phyloP scores from a whole-genome alignment of 2,329 filamentous ascomycete genomes.

The Aspergillus awamori region DNA sequence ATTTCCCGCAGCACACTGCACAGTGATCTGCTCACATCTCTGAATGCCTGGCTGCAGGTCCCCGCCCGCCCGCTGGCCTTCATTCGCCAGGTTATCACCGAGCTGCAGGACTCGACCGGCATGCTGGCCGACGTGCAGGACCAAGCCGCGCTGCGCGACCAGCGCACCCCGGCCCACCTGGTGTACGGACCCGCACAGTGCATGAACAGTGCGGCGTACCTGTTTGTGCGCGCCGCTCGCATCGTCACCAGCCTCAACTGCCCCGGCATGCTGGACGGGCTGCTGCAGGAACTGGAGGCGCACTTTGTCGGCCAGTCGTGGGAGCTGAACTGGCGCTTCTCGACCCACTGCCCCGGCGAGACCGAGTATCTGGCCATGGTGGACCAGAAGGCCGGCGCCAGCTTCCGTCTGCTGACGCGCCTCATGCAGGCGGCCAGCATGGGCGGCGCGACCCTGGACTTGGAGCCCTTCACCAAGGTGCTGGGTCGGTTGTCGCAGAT shows the following conservation, averaged over 20 bases:
- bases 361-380: constrained; percentile 31
- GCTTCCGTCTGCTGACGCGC: constrained; percentile 25
- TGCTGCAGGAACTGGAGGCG: constrained; percentile 25
- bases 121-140: constrained; percentile 48
- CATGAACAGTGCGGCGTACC: constrained; percentile 42
- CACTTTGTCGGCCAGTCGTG: constrained; percentile 24
- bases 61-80: constrained; percentile 17
- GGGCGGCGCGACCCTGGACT: constrained; percentile 15
- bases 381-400: constrained; percentile 28
- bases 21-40: constrained; percentile 25
- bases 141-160: constrained; percentile 36
- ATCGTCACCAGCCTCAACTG: constrained; percentile 21
- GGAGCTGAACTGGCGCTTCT: constrained; percentile 25
- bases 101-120: constrained; percentile 35
- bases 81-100: constrained; percentile 30
- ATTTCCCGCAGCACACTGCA: constrained; percentile 33
- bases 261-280: constrained; percentile 23
- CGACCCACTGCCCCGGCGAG: constrained; percentile 24
- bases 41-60: constrained; percentile 36
- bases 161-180: constrained; percentile 39
- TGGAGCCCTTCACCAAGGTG: constrained; percentile 17
- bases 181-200: constrained; percentile 43
- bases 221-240: constrained; percentile 29
- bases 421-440: constrained; percentile 22
- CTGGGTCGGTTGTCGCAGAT: constrained; percentile 31